These are phyloP conservation scores for Lipomyces yamadae DNA, from an alignment of 805 yeast genomes.

Conservation along the genomic window DNA sequence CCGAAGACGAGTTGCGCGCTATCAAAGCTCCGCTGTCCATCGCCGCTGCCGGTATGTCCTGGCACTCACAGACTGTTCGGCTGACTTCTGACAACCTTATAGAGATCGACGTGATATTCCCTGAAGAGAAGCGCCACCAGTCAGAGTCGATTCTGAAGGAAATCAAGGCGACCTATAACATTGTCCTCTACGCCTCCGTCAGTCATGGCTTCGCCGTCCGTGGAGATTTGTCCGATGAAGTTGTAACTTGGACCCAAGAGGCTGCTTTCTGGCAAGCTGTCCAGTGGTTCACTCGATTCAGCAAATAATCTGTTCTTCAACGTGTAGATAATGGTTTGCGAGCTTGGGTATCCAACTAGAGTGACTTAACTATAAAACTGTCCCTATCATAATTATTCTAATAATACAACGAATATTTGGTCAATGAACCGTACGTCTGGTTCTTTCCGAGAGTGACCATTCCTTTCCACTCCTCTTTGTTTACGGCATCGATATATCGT, in stretches of 20 bases:
- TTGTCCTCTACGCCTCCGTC: slow-evolving; percentile 65
- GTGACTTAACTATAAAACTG: background rate
- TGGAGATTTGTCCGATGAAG: slow-evolving; percentile 66
- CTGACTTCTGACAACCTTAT: background rate
- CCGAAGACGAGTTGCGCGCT: slow-evolving; percentile 64
- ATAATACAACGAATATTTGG: slow-evolving; percentile 40
- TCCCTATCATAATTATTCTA: background rate
- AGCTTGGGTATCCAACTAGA: background rate
- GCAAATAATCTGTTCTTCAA: slow-evolving; percentile 15
- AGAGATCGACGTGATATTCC: slow-evolving; percentile 62
- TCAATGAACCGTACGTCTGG: slow-evolving; percentile 58
- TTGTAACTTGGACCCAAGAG: slow-evolving; percentile 66
- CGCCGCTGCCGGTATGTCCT: slow-evolving; percentile 61
- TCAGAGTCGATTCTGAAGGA: slow-evolving; percentile 64
- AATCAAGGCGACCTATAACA: slow-evolving; percentile 60
- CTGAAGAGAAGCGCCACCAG: slow-evolving; percentile 63
- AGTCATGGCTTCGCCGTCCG: slow-evolving; percentile 79
- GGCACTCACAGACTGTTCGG: background rate
- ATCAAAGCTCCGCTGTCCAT: slow-evolving; percentile 68
- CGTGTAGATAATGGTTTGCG: background rate
- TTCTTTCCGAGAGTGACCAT: slow-evolving; percentile 58
- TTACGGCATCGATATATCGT: slow-evolving; percentile 61
- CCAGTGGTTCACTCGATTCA: slow-evolving; percentile 32
- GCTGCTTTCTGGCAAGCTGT: slow-evolving; percentile 54
- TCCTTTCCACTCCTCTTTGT: slow-evolving; percentile 52